These are phyloP conservation scores for Microdochium trichocladiopsis DNA, from an alignment of 2,329 filamentous ascomycete genomes.

Conservation along the genomic window DNA sequence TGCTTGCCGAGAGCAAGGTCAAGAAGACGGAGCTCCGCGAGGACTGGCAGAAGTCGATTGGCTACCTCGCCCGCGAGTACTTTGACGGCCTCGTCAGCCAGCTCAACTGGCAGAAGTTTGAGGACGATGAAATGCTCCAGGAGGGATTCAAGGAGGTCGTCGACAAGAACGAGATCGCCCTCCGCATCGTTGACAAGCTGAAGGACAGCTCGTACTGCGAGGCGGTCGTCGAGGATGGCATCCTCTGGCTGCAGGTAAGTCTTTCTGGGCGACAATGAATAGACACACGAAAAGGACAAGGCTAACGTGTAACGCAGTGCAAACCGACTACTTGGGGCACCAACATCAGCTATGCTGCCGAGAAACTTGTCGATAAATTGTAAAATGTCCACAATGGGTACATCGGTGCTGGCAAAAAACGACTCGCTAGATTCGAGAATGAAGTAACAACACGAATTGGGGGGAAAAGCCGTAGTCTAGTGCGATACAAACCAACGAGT, in stretches of 20 bases:
- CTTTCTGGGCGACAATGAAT: background rate
- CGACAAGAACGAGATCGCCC: constrained; percentile 31
- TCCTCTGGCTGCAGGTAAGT: constrained; percentile 41
- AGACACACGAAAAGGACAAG: background rate
- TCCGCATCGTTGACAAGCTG: constrained; percentile 40
- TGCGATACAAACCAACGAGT: too few relatives aligned
- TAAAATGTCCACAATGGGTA: constrained; percentile 6
- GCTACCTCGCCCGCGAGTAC: constrained; percentile 31
- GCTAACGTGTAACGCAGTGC: constrained; percentile 17
- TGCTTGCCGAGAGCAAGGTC: constrained; percentile 23
- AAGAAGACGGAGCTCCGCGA: constrained; percentile 20
- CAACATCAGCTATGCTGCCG: constrained; percentile 25
- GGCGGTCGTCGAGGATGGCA: constrained; percentile 37
- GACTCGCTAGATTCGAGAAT: too few relatives aligned
- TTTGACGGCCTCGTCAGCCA: constrained; percentile 33
- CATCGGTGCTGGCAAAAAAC: background rate
- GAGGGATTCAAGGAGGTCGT: constrained; percentile 41
- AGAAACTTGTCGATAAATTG: constrained; percentile 27
- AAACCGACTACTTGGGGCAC: constrained; percentile 24
- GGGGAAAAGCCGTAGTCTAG: too few relatives aligned
- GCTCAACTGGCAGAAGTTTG: constrained; percentile 36
- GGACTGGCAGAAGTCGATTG: constrained; percentile 38
- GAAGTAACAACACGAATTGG: too few relatives aligned
- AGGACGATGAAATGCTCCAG: constrained; percentile 38
- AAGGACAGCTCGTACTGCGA: constrained; percentile 35